Base-by-base conservation (phyloP, 352 stramenopile genomes). In the Phytophthora citrophthora region DNA sequence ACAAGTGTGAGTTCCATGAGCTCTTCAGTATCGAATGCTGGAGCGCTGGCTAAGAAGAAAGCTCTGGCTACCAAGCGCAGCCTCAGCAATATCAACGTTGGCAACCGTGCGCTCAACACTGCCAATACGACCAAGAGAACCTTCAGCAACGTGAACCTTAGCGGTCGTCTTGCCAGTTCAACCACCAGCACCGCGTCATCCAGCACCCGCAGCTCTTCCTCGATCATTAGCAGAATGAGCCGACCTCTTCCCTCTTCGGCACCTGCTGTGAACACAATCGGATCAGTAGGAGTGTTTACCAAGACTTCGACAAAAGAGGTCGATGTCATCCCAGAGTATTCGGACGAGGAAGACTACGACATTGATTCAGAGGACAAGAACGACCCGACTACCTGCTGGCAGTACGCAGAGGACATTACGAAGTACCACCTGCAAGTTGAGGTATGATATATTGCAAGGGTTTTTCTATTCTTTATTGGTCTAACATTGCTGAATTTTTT, bases 341-440 rank as follows among this genome's bases (percentile, higher is more conserved):
- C n/a, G 2, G 50, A 72, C 54, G 34, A 61, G 27, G 56, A 78
- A 23, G 68, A 77, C 13, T 70, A 90, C 41, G 88, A 94, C 55
- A 94, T 95, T 58, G 87, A 95, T 44, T 81, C 74, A 16, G 72
- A 73, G n/a, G 82, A 93, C 66, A 90, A 83, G 64, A 49, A 82
- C 29, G 77, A 93, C 46, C 70, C 84, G 7, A 74, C 70, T 0
- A 57, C 72, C 40, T 90, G 79, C 70, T 94, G 81, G 80, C 87
- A 92, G 62, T 95, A 95, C 55, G 87, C 87, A 9, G 83, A 89
- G 41, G 87, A 94, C 51, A 90, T 95, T 50, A 90, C 86, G 31
- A 84, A 82, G 54, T 92, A 93, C 64, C 83, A 95, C 26, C 59
- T 95, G 29, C 72, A 83, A 36, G 67, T 69, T 8, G 87, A 95